Evolutionary conservation across 352 stramenopile species (phyloP), one percentile per base, ranked within the genome.

Genomic region (Phytopythium aichiense): DNA sequence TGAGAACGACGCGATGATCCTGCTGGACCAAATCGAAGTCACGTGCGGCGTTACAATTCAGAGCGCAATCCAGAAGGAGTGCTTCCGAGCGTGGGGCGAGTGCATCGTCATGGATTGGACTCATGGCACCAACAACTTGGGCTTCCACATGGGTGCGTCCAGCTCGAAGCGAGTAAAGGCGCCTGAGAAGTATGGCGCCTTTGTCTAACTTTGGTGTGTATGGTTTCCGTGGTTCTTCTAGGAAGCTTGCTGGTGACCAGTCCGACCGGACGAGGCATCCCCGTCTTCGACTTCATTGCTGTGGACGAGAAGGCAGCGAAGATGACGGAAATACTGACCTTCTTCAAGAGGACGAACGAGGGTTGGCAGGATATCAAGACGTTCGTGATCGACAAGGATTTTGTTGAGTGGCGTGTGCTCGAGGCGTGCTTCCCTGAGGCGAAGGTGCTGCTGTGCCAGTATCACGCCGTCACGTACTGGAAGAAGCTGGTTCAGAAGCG

Each of bases 311-410:
- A 69, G 30, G 63, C 67, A 5, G 30, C 42, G 6, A 73, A 56
- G 16, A 60, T 73, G 9, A n/a, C 22, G 0, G 25, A 40, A 1
- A 64, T 69, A 15, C 25, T 67, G 2, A 35, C 61, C 12, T 61
- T 66, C 28, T 66, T 72, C 45, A 72, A 72, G 30, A 37, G 31
- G 31, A 37, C 31, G 5, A n/a, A 63, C 35, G 60, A 51, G 28
- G 65, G 69, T 50, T 71, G 64, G 64, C 13, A 2, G 23, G 37
- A 46, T 11, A 64, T 42, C n/a, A 35, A 49, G 13, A 46, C 54
- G 1, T 53, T 72, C 22, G 43, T 69, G 4, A 72, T 72, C 7
- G 64, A 69, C 40, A 69, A 75, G 51, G 64, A 72, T 38, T 72
- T 66, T 30, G 51, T 63, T 7, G 61, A 75, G 31, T 72, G 64